These are phyloP conservation scores for Dendrostoma leiphaemia DNA, from an alignment of 2,329 filamentous ascomycete genomes.

Conservation along the genomic window DNA sequence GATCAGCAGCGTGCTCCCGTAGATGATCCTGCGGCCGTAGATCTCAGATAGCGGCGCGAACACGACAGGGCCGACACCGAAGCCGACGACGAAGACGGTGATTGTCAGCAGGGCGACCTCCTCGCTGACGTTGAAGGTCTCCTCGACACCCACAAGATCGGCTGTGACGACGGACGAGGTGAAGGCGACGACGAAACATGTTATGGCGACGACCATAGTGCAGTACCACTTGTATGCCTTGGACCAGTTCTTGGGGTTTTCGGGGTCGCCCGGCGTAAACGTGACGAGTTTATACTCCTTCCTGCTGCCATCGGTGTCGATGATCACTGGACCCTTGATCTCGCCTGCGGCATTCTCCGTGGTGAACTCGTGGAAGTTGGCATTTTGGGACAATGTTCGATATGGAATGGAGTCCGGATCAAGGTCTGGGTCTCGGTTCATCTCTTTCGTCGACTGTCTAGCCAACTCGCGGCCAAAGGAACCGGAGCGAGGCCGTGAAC, in stretches of 20 bases:
- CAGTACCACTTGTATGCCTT: constrained; percentile 78
- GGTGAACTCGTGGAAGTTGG: constrained; percentile 67
- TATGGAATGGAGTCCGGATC: constrained; percentile 59
- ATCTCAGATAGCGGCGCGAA: constrained; percentile 80
- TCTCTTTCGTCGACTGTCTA: constrained; percentile 31
- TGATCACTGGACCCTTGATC: constrained; percentile 46
- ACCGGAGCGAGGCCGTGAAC: constrained; percentile 2
- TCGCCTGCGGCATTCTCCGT: constrained; percentile 60
- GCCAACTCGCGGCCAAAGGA: constrained; percentile 16
- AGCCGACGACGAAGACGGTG: constrained; percentile 77
- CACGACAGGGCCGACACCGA: constrained; percentile 76
- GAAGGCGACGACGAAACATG: constrained; percentile 73
- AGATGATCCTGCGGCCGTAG: constrained; percentile 69
- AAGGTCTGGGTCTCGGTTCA: constrained; percentile 35
- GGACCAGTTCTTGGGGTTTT: constrained; percentile 84
- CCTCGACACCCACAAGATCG: constrained; percentile 62
- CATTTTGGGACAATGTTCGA: constrained; percentile 58
- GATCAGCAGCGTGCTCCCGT: constrained; percentile 63
- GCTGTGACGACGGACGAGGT: constrained; percentile 75
- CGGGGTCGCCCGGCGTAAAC: constrained; percentile 68
- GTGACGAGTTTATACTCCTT: constrained; percentile 53
- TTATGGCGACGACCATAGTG: constrained; percentile 79
- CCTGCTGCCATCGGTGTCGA: constrained; percentile 23
- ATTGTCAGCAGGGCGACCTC: constrained; percentile 73
- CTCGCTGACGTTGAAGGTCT: constrained; percentile 65